These are phyloP conservation scores for Pythium rhizo-oryzae DNA, from an alignment of 352 stramenopile species.

Conservation along the genomic window DNA sequence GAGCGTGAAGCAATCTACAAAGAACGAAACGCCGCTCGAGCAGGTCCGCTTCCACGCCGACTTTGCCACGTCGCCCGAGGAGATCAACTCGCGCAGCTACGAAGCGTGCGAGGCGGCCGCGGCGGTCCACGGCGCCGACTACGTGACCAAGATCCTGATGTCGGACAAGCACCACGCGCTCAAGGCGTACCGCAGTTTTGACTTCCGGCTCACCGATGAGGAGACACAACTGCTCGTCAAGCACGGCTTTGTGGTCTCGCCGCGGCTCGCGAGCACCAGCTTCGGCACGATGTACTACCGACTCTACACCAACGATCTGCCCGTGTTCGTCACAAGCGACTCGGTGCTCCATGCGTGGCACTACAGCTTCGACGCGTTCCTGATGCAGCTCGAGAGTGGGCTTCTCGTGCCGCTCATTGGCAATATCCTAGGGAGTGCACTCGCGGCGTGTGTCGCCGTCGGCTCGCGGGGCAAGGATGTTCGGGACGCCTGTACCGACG, in stretches of 20 bases:
- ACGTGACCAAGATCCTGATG: slow-evolving; percentile 7
- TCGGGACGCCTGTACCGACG: neutral
- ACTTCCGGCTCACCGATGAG: slow-evolving; percentile 18
- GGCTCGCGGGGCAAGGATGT: neutral
- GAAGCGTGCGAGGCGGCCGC: neutral
- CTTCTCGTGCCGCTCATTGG: slow-evolving; percentile 19
- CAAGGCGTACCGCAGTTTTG: slow-evolving; percentile 13
- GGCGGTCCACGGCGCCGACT: slow-evolving; percentile 7
- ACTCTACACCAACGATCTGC: slow-evolving; percentile 35
- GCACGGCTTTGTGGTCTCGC: slow-evolving; percentile 22
- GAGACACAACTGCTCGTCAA: slow-evolving; percentile 7
- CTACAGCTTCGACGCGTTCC: slow-evolving; percentile 34
- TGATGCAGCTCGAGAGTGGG: slow-evolving; percentile 23
- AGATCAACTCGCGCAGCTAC: neutral
- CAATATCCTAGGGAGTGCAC: neutral
- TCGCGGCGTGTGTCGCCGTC: neutral
- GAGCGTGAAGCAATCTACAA: neutral
- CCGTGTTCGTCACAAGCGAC: slow-evolving; percentile 35
- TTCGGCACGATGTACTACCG: slow-evolving; percentile 33
- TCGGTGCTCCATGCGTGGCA: slow-evolving; percentile 40
- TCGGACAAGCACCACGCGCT: slow-evolving; percentile 10
- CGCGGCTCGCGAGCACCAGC: slow-evolving; percentile 14
- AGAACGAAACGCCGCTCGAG: neutral
- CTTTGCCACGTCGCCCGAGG: neutral
- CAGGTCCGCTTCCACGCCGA: neutral